These are phyloP conservation scores for Ustilago curta DNA, from an alignment of 1,284 basidiomycete species.

Conservation along the genomic window DNA sequence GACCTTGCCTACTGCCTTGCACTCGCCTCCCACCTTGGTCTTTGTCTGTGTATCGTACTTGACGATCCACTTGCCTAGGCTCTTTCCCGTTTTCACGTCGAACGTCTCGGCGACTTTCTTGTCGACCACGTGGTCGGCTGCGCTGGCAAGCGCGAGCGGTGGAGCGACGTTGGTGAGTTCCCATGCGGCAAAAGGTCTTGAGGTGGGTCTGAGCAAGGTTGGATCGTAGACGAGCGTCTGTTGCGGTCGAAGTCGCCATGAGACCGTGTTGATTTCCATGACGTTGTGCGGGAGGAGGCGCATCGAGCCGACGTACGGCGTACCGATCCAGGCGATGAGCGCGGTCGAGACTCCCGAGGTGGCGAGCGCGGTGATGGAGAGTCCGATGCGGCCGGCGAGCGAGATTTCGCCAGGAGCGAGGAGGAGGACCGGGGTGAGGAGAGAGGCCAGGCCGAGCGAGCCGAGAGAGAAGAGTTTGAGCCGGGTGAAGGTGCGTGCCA, in stretches of 20 bases:
- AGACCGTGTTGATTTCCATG: constrained; percentile 75
- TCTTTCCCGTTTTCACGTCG: constrained; percentile 72
- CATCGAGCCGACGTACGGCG: constrained; percentile 74
- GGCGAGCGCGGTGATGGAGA: constrained; percentile 78
- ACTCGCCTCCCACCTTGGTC: constrained; percentile 73
- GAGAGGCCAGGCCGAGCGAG: constrained; percentile 79
- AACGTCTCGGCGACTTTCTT: constrained; percentile 60
- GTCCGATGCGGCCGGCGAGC: constrained; percentile 76
- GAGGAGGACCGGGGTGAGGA: constrained; percentile 82
- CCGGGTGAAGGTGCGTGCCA: constrained; percentile 78
- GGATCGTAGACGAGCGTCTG: constrained; percentile 80
- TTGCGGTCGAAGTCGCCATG: constrained; percentile 75
- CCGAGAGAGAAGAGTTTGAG: constrained; percentile 85
- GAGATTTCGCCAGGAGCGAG: constrained; percentile 82
- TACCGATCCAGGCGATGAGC: constrained; percentile 79
- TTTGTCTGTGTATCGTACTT: constrained; percentile 76
- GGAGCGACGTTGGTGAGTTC: constrained; percentile 55
- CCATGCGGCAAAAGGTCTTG: constrained; percentile 81
- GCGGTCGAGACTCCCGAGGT: constrained; percentile 80
- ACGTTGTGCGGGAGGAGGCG: constrained; percentile 29
- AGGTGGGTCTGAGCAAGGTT: constrained; percentile 78
- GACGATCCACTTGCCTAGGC: constrained; percentile 82
- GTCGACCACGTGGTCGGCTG: background rate
- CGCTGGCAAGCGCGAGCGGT: constrained; percentile 10
- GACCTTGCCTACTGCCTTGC: constrained; percentile 35